Base-by-base conservation (phyloP, 1,284 basidiomycete species). In the Bondarzewia mesenterica region DNA sequence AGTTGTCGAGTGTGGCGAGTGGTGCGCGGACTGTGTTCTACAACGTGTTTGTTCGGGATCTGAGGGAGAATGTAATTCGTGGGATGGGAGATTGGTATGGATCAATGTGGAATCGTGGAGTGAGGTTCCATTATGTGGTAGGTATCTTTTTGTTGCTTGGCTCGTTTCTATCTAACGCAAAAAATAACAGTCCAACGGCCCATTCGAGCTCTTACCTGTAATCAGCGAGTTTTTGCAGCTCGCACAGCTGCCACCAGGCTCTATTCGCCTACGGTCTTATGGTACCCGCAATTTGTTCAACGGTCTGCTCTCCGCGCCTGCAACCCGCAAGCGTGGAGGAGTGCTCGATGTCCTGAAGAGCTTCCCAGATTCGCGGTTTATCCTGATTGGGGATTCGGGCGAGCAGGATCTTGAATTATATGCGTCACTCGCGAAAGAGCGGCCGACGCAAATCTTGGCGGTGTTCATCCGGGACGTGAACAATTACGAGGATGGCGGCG, bases 391-490 rank as follows among this genome's bases (percentile, higher is more conserved):
- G 7, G 93, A 95, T 63, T 80, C 82, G 0, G 91, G 89, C 29
- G 91, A 94, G 61, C 90, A 93, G 58, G 92, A 94, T 64, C 68
- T 94, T 36, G 89, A 93, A 62, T 70, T 94, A 3, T 94, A 93
- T 61, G 70, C 83, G 7, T 68, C 76, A 50, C 60, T 93, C 18
- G 89, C 90, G 0, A 64, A 67, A 18, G 82, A 89, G 50, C 73
- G 80, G 15, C 84, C 87, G 0, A 54, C 65, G 7, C 83, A 85
- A 58, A 72, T 90, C 35, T 64, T 82, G 4, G 88, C 73, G 2
- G 77, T 94, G 37, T 89, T 89, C 64, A 80, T 94, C 43, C 75
- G 90, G 22, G 85, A 92, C 58, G 86, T 83, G 48, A 76, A 69
- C 29, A 59, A 60, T 4, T 62, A 59, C 27, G 56, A 56, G 7